A percentile compares a stretch with the other conserved stretches of the same genome.
phyloP scores from a whole-genome alignment of 2,329 filamentous ascomycete genomes.

The Decorospora gaudefroyi region DNA sequence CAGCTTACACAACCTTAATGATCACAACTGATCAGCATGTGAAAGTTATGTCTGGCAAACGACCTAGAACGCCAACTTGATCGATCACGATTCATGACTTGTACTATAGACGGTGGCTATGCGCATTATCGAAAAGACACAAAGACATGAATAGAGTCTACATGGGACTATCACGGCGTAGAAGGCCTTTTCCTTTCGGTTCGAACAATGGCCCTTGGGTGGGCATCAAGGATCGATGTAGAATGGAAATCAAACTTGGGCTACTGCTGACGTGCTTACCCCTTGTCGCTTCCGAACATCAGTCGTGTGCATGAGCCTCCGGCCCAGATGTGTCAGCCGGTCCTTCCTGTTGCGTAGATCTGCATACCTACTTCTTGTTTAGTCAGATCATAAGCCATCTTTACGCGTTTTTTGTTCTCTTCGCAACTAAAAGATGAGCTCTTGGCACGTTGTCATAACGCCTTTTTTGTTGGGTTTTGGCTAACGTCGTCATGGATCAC shows the following conservation, averaged over 20 bases:
- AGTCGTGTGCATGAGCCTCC: no score
- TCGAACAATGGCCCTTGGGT: not conserved
- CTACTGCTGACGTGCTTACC: conserved; percentile 5
- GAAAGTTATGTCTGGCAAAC: not conserved
- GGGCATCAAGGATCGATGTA: no score
- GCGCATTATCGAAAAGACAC: conserved; percentile 7
- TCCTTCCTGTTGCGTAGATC: no score
- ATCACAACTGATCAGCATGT: conserved; percentile 33
- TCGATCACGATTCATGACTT: conserved; percentile 3
- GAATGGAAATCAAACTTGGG: not conserved
- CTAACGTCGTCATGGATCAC: no score
- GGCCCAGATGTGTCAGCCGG: no score
- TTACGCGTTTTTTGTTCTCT: no score
- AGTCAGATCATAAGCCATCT: no score
- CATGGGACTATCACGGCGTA: conserved; percentile 3
- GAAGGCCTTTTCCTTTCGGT: not conserved
- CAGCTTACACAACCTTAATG: conserved; percentile 61
- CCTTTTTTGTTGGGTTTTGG: no score
- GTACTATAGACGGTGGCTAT: conserved; percentile 6
- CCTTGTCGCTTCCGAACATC: no score
- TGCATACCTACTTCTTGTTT: no score
- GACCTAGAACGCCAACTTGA: not conserved
- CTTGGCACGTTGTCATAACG: no score
- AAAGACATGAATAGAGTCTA: conserved; percentile 4
- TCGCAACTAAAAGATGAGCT: no score